Conservation (phyloP, 108 stramenopile species). For the Nannochloropsis gaditana region DNA sequence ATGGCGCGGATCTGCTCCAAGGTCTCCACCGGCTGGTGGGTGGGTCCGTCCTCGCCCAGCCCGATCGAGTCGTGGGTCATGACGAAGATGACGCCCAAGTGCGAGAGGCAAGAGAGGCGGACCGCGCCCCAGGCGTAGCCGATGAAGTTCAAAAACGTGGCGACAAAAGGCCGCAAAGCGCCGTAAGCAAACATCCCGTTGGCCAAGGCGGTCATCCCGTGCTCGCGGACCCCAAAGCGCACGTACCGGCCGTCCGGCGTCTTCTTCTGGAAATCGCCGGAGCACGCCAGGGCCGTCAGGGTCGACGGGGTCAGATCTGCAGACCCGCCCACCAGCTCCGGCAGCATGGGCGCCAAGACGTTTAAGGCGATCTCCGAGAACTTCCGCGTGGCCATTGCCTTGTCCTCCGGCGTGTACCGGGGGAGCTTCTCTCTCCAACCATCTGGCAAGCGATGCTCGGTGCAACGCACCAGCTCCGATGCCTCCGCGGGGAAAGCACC, state of each 20-base stretch:
- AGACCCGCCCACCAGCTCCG: slow-evolving; percentile 93
- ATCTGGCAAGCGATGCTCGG: slow-evolving; percentile 68
- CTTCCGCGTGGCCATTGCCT: slow-evolving; percentile 76
- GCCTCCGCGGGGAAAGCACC: slow-evolving; percentile 74
- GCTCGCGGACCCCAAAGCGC: slow-evolving; percentile 95
- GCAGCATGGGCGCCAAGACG: slow-evolving; percentile 67
- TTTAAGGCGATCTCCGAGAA: slow-evolving; percentile 73
- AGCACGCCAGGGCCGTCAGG: slow-evolving; percentile 67
- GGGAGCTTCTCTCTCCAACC: slow-evolving; percentile 75
- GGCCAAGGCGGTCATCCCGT: slow-evolving; percentile 90
- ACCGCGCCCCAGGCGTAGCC: slow-evolving; percentile 90
- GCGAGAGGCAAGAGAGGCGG: slow-evolving; percentile 72
- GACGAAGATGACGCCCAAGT: slow-evolving; percentile 83
- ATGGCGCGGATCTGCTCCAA: slow-evolving; percentile 78
- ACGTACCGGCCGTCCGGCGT: slow-evolving; percentile 77
- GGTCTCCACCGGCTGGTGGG: slow-evolving; percentile 95
- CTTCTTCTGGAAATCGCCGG: slow-evolving; percentile 67
- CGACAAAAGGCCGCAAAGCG: slow-evolving; percentile 85
- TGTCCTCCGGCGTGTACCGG: slow-evolving; percentile 63
- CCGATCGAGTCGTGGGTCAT: slow-evolving; percentile 98
- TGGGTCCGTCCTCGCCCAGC: slow-evolving; percentile 98
- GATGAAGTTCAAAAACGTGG: slow-evolving; percentile 95
- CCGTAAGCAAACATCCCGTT: slow-evolving; percentile 96
- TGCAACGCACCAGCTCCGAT: slow-evolving; percentile 79
- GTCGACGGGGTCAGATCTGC: slow-evolving; percentile 95